Evolutionary conservation across 305 asterid species (phyloP).

Genomic region (Solanum aculeatissimum): DNA sequence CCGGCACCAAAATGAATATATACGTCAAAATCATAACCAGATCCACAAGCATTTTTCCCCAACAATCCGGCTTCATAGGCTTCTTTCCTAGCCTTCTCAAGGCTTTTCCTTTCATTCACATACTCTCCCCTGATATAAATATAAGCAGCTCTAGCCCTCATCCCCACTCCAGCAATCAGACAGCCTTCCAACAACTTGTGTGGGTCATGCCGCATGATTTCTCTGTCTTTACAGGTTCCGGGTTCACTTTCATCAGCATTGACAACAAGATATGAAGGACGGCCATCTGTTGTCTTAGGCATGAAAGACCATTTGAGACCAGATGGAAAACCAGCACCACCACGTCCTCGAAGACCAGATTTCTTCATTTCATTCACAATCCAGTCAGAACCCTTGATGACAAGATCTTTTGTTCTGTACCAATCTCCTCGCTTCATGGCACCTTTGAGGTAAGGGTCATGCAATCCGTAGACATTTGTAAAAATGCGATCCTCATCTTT

Average conservation of each 20-base stretch:
- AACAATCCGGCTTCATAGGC: conserved; percentile 79
- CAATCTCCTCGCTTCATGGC: conserved; percentile 99
- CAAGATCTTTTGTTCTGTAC: conserved; percentile 91
- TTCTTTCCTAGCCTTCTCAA: conserved; percentile 80
- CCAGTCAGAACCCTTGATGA: conserved; percentile 89
- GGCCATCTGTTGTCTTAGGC: conserved; percentile 95
- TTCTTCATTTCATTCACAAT: conserved; percentile 88
- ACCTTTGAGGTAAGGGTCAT: conserved; percentile 89
- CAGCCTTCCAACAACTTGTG: conserved; percentile 97
- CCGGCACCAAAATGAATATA: conserved; percentile 97
- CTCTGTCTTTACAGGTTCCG: conserved; percentile 96
- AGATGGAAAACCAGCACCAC: conserved; percentile 98
- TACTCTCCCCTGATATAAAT: conserved; percentile 95
- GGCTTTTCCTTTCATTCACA: conserved; percentile 80
- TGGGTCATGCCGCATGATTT: conserved; percentile 98
- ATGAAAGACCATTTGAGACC: conserved; percentile 98
- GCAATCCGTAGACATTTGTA: conserved; percentile 79
- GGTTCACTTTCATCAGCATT: conserved; percentile 99
- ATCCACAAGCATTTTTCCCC: conserved; percentile 94
- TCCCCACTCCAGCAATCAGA: conserved; percentile 91
- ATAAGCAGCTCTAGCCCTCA: conserved; percentile 95
- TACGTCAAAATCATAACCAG: conserved; percentile 89
- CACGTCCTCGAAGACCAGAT: conserved; percentile 98
- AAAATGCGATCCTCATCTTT: conserved; percentile 96
- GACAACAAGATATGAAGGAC: conserved; percentile 95